These are phyloP conservation scores for Huntiella abstrusa DNA, from an alignment of 2,329 filamentous ascomycete genomes.

Conservation along the genomic window DNA sequence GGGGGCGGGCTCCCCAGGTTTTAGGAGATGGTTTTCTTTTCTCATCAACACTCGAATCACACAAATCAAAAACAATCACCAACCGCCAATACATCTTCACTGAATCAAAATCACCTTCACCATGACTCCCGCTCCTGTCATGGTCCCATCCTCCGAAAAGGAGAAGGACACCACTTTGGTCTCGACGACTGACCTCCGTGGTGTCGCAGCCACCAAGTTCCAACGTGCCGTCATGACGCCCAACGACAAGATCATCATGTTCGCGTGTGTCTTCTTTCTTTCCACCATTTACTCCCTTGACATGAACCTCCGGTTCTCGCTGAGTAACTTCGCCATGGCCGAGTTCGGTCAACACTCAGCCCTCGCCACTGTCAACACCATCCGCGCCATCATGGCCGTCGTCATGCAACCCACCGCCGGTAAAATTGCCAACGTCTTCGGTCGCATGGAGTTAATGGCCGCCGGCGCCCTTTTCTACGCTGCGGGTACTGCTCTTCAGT, in stretches of 20 bases:
- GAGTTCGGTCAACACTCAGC: slow-evolving; percentile 33
- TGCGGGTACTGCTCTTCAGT: slow-evolving; percentile 36
- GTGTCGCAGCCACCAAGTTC: slow-evolving; percentile 40
- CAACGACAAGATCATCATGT: slow-evolving; percentile 35
- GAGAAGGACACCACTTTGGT: too few species aligned
- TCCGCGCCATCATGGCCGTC: slow-evolving; percentile 38
- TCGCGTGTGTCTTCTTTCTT: slow-evolving; percentile 40
- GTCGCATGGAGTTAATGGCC: slow-evolving; percentile 36
- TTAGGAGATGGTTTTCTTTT: too few species aligned
- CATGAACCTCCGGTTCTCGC: slow-evolving; percentile 33
- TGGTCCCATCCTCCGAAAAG: too few species aligned
- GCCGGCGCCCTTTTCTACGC: slow-evolving; percentile 42
- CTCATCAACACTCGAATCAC: too few species aligned
- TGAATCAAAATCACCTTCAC: not conserved
- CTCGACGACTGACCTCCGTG: slow-evolving; percentile 22
- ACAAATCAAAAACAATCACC: too few species aligned
- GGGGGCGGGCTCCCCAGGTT: too few species aligned
- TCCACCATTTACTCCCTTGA: slow-evolving; percentile 46
- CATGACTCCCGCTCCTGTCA: not conserved
- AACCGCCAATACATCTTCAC: not conserved
- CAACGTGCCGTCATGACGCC: slow-evolving; percentile 32
- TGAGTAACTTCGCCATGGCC: slow-evolving; percentile 35
- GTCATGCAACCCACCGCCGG: slow-evolving; percentile 37
- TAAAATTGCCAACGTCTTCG: slow-evolving; percentile 44
- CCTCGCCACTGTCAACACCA: slow-evolving; percentile 36